These are phyloP conservation scores for Trichosporon sp. DNA, from an alignment of 1,284 basidiomycete genomes.

Conservation along the genomic window DNA sequence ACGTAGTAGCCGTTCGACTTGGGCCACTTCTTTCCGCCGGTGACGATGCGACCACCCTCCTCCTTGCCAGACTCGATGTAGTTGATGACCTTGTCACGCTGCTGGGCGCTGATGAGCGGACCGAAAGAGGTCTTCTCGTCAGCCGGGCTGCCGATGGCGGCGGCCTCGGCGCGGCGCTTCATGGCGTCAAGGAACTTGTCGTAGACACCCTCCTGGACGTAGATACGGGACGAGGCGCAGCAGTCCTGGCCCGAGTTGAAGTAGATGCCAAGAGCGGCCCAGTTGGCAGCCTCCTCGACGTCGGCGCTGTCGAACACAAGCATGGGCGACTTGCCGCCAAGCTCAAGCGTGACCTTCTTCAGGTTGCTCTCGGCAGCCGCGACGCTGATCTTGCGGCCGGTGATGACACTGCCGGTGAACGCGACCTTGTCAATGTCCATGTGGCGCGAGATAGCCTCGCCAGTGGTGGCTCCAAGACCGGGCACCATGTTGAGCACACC, in stretches of 20 bases:
- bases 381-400: conserved; percentile 80
- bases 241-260: conserved; percentile 37
- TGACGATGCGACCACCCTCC: conserved; percentile 72
- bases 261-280: conserved; percentile 38
- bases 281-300: conserved; percentile 66
- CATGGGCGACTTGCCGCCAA: conserved; percentile 53
- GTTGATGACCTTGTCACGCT: conserved; percentile 80
- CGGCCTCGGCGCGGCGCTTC: conserved; percentile 61
- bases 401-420: conserved; percentile 59
- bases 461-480: conserved; percentile 74
- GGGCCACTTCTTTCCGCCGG: conserved; percentile 61
- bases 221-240: conserved; percentile 51
- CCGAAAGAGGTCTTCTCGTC: conserved; percentile 68
- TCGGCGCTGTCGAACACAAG: conserved; percentile 51
- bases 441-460: conserved; percentile 72
- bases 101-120: conserved; percentile 73
- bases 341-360: conserved; percentile 60
- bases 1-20: conserved; percentile 40
- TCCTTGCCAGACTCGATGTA: conserved; percentile 83
- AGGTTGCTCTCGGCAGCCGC: conserved; percentile 76
- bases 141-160: conserved; percentile 65
- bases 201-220: conserved; percentile 73
- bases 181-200: conserved; percentile 71
- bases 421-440: conserved; percentile 67
- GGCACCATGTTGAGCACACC: conserved; percentile 85